Conservation (phyloP, 2,329 filamentous ascomycete species). For the Curvularia eragrostidis region DNA sequence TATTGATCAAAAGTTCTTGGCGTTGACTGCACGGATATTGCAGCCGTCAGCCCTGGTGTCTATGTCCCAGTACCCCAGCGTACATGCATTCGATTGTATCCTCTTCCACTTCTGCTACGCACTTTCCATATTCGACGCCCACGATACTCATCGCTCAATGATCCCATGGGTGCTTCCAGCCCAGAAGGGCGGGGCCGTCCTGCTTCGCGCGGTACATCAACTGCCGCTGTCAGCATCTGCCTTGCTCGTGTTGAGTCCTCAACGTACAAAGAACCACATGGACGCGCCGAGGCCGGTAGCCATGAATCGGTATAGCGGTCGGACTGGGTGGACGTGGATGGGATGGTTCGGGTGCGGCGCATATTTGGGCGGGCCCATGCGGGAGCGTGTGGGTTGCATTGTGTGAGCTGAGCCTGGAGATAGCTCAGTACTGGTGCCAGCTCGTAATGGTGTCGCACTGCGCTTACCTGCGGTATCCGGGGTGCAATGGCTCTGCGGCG, state of each 20-base stretch:
- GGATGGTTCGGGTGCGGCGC: constrained; percentile 55
- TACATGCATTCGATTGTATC: not conserved
- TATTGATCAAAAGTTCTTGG: constrained; percentile 3
- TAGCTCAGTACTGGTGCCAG: constrained; percentile 12
- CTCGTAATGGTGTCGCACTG: not conserved
- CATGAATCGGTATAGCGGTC: constrained; percentile 80
- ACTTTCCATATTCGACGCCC: not conserved
- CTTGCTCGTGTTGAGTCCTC: not conserved
- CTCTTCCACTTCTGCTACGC: not conserved
- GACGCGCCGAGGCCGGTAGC: constrained; percentile 88
- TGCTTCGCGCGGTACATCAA: constrained; percentile 96
- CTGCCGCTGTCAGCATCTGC: constrained; percentile 56
- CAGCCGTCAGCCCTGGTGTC: not conserved
- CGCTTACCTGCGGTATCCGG: constrained; percentile 33
- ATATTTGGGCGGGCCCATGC: constrained; percentile 51
- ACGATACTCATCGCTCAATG: constrained; percentile 32
- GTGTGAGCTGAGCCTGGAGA: constrained; percentile 31
- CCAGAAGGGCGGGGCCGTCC: constrained; percentile 88
- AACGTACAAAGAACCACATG: constrained; percentile 98
- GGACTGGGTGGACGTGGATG: constrained; percentile 65
- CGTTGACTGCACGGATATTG: constrained; percentile 2
- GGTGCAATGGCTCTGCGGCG: constrained; percentile 43
- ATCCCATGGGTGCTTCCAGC: constrained; percentile 79
- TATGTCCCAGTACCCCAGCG: not conserved
- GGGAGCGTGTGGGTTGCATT: constrained; percentile 36